Base-by-base conservation (phyloP, 352 stramenopile genomes). In the Phytophthora pluvialis region DNA sequence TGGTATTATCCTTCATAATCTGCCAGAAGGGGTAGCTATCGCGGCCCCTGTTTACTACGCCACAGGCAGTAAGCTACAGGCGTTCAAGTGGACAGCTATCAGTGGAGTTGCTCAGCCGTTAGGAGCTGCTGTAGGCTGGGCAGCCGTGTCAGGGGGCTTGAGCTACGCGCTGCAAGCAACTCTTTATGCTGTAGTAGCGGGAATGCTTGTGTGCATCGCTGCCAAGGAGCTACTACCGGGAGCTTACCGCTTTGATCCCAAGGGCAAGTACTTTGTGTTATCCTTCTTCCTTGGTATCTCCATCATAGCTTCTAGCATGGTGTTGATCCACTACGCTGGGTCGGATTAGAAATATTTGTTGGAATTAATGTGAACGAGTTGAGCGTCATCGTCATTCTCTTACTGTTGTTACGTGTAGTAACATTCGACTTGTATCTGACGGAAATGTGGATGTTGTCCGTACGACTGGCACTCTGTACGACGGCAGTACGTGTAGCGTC, bases 1-100 rank as follows among this genome's bases (percentile, higher is more conserved):
- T 58, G 96, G 91, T 16, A 99, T 99, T 67, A 96, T 92, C 9
- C 87, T 99, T 40, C 97, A 99, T 77, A 99, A 99, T 64, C 96
- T 99, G 57, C 97, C 97, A 2, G 97, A 99, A 60, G 97, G 97
- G 1, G 68, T 99, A 16, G 97, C 93, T 53, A 93, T 99, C 29
- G 92, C 95, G 28, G 87, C 98, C 10, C 96, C 97, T 0, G 89
- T 99, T 5, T 99, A 98, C 77, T 99, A 98, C 66, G 93, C 95
- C 1, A 99, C 97, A 3, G 95, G 95, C 10, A 97, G 89, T 71
- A 86, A 94, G 6, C 79, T 81, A 31, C 90, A 98, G 48, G 96
- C 91, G 2, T 98, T 99, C 72, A 77, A 91, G 31, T 98, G 93
- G 93, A 94, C 89, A 10, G 68, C 86, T 18, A 54, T 99, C 13